Evolutionary conservation across 2,329 filamentous ascomycete species (phyloP), one percentile per base, ranked within the genome.

Genomic region (Ophiognomonia clavigignenti-juglandacearum): DNA sequence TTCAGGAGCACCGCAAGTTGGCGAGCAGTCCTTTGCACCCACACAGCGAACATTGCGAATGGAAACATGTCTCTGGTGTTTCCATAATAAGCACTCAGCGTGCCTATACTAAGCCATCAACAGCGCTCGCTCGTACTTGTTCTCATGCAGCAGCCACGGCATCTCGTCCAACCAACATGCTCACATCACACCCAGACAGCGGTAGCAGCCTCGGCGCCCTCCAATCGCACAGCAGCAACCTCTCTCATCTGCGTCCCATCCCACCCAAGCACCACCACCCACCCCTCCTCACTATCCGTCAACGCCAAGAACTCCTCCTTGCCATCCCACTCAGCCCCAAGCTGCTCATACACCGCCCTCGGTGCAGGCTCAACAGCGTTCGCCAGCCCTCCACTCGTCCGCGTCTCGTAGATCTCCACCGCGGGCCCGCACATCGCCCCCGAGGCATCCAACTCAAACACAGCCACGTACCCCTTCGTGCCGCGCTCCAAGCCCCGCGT

Each of bases 151-250:
- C n/a, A n/a, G n/a, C n/a, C n/a, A n/a, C n/a, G n/a, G n/a, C 56
- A 55, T 51, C 48, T 35, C 54, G 44, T 70, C 66, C 45, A 26
- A 9, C 7, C 8, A 16, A 4, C 16, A n/a, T 3, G 13, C 24
- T 63, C 60, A 39, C 64, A 14, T 74, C 73, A 53, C 71, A 74
- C 11, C 49, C 49, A 52, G 4, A 49, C 49, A 7, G 46, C 45
- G 23, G 49, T 52, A 7, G 49, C 49, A 23, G 42, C 49, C 20
- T 45, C 27, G 10, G 32, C 46, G 11, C 42, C 46, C 46, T 36
- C 34, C 14, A 52, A 40, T 18, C 16, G 45, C 19, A 39, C 47
- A 7, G 35, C 20, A 13, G 49, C 49, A 23, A 40, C 49, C 41
- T 52, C 49, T 13, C 46, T 36, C 14, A 52, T 43, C 27, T 22